Percentiles rank a stretch among this genome's conserved stretches.
phyloP scores from a whole-genome alignment of 352 stramenopile species.

The Pythium monospermum region DNA sequence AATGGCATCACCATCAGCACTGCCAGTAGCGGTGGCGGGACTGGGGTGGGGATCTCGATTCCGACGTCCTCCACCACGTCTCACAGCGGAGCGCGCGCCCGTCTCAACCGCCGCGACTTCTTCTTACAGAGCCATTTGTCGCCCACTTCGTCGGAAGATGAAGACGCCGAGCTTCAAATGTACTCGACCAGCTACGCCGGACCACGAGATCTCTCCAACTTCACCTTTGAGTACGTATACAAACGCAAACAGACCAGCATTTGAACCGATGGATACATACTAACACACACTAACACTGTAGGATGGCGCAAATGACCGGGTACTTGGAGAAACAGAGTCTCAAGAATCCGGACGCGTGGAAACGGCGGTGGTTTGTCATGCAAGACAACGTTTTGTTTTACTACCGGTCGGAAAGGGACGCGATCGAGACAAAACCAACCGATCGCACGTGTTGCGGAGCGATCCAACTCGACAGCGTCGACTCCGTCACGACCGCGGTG shows the following conservation, averaged over 20 bases:
- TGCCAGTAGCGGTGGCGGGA: neutral
- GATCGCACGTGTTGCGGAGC: constrained; percentile 61
- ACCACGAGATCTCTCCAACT: constrained; percentile 20
- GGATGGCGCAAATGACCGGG: constrained; percentile 68
- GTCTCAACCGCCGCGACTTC: constrained; percentile 17
- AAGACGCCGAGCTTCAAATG: constrained; percentile 18
- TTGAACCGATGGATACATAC: neutral
- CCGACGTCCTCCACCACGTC: constrained; percentile 5
- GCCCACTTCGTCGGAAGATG: constrained; percentile 19
- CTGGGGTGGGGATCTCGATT: constrained; percentile 1
- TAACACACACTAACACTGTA: constrained; percentile 12
- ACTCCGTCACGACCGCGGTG: constrained; percentile 82
- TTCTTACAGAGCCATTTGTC: constrained; percentile 18
- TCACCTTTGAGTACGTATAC: constrained; percentile 19
- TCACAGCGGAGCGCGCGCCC: constrained; percentile 7
- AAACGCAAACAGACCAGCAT: no score
- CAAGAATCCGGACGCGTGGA: constrained; percentile 65
- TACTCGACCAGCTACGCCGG: constrained; percentile 28
- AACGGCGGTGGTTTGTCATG: constrained; percentile 85
- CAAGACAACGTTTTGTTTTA: constrained; percentile 81
- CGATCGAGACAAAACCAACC: constrained; percentile 47
- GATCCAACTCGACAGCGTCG: constrained; percentile 78
- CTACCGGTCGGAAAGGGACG: constrained; percentile 60
- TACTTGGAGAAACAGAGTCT: constrained; percentile 82
- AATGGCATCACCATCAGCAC: constrained; percentile 4